phyloP scores from a whole-genome alignment of 2,329 filamentous ascomycete species.

The Fusarium graminum region DNA sequence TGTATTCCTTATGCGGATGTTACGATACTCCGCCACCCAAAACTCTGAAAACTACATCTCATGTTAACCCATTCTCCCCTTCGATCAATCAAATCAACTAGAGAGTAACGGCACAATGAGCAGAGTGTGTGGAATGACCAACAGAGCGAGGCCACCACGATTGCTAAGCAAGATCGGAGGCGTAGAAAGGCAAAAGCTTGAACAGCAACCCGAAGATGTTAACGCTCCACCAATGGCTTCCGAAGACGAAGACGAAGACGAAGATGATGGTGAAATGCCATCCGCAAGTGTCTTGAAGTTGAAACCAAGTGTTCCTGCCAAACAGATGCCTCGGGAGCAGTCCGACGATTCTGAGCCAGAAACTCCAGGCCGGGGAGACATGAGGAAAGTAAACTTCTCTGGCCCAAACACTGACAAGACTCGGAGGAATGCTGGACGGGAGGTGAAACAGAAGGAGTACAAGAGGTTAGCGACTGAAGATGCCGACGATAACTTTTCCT shows the following conservation, averaged over 20 bases:
- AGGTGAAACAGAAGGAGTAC: conserved; percentile 6
- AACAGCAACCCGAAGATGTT: conserved; percentile 33
- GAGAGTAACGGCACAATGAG: conserved; percentile 9
- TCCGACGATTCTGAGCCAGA: conserved; percentile 50
- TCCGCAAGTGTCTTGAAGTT: conserved; percentile 7
- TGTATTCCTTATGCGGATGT: neutral
- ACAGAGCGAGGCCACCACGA: conserved; percentile 9
- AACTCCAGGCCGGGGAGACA: conserved; percentile 47
- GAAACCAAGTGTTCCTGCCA: neutral
- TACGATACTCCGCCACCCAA: neutral
- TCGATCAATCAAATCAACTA: neutral
- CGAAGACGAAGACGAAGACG: conserved; percentile 49
- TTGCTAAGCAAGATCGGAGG: conserved; percentile 37
- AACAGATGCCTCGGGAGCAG: conserved; percentile 4
- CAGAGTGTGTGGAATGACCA: conserved; percentile 45
- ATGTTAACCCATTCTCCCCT: neutral
- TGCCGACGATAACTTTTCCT: conserved; percentile 8
- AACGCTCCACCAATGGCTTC: conserved; percentile 50
- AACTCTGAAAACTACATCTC: conserved; percentile 5
- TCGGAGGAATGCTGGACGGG: conserved; percentile 15
- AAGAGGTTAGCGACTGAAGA: neutral
- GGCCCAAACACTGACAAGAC: conserved; percentile 5
- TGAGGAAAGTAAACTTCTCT: conserved; percentile 53
- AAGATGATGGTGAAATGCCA: conserved; percentile 35
- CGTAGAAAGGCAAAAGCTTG: conserved; percentile 20